Evolutionary conservation across 176 grass and related monocot species (phyloP).

Genomic region (Avena atlantica): DNA sequence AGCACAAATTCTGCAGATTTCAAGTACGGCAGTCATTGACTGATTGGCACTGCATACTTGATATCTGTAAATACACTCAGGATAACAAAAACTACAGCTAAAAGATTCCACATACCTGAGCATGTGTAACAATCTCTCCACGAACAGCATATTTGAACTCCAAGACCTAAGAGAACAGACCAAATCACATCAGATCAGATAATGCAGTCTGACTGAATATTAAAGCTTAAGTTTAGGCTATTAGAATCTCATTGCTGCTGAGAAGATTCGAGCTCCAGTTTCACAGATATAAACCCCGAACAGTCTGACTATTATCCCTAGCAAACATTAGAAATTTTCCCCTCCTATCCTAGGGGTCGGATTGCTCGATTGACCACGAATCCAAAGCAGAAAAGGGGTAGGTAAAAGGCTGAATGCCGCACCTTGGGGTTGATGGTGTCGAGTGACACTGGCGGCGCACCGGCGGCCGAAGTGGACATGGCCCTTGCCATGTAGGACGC

Average conservation of each 20-base stretch:
- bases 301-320: background rate
- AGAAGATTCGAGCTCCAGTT: background rate
- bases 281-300: background rate
- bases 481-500: conserved; percentile 48
- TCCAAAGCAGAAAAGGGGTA: conserved; percentile 3
- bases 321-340: background rate
- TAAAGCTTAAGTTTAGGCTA: conserved; percentile 13
- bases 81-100: background rate
- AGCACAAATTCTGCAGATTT: background rate
- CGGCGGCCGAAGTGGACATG: conserved; percentile 50
- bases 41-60: background rate
- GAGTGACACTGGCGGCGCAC: conserved; percentile 50
- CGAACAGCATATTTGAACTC: conserved; percentile 94
- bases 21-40: background rate
- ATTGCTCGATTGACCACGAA: background rate
- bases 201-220: background rate
- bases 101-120: conserved; percentile 63
- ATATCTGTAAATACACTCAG: background rate
- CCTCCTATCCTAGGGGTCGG: background rate
- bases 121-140: conserved; percentile 88
- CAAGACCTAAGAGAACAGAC: conserved; percentile 61
- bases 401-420: background rate
- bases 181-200: conserved; percentile 8
- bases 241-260: background rate
- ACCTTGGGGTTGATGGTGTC: conserved; percentile 81